Evolutionary conservation across 495 filamentous ascomycete genomes (phyloP), one percentile per base, ranked within the genome.

Genomic region (Penicillium tannophilum): DNA sequence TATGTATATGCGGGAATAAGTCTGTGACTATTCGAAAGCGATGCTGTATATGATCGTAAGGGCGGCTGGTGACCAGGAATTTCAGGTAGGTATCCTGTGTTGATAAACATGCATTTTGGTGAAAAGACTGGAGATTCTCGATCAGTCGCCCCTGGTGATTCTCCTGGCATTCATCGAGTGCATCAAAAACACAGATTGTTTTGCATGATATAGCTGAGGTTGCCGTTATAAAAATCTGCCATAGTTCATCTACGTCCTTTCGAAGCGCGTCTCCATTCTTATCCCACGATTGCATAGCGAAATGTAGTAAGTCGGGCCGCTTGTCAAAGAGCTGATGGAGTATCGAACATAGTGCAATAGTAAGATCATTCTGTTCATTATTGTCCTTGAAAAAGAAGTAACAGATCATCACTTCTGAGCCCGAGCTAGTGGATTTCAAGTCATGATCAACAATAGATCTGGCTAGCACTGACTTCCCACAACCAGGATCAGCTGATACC

Each of bases 351-450:
- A 81, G 62, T 41, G 71, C 73, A 17, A 49, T 58, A 20, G 51
- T 54, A 26, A 70, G 64, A 50, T 49, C 57, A 26, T 74, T 71
- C 54, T 76, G 74, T 23, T 70, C 59, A 8, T 74, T 60, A 17
- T 70, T 64, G 12, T 79, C 76, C 45, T 77, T 76, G 60, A 78
- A 81, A 50, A 81, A 82, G 52, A 81, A 79, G 61, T 77, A 79
- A 57, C 72, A 79, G 11, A 76, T 46, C 17, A 61, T 65, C 16
- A 60, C 58, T 23, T 23, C 20, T 23, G 20, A 23, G 20, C 2
- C 20, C 20, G 20, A 2, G 20, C 20, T 23, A 23, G 20, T 1
- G 20, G 1, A 23, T 24, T 61, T 43, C 11, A 71, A 55, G 54
- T 63, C 42, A 23, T 66, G 20, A 35, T 78, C 71, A 9, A 76